Percentiles rank a stretch among this genome's conserved stretches.
These are phyloP conservation scores for Russula griseocarnosa DNA, from an alignment of 768 basidiomycete genomes.

Conservation along the genomic window DNA sequence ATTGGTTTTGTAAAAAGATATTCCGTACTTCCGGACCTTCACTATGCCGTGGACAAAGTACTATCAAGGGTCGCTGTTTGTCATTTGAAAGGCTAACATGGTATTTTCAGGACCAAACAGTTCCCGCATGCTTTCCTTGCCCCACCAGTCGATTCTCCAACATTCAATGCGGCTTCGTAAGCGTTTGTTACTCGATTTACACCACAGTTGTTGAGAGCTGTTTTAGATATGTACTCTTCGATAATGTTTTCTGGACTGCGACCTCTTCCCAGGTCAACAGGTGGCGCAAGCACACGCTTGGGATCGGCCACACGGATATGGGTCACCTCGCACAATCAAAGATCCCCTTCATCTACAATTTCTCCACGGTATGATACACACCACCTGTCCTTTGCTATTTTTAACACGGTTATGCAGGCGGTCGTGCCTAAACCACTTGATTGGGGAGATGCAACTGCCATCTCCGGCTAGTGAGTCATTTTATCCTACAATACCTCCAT, in stretches of 20 bases:
- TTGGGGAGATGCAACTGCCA: constrained; percentile 55
- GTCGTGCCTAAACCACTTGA: constrained; percentile 67
- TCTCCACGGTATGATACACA: constrained; percentile 44
- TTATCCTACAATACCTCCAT: not conserved
- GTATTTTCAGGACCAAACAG: constrained; percentile 43
- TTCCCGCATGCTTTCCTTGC: constrained; percentile 65
- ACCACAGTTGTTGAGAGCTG: not conserved
- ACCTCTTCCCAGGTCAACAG: constrained; percentile 61
- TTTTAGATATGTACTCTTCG: constrained; percentile 55
- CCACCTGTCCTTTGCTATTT: not conserved
- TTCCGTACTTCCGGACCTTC: constrained; percentile 63
- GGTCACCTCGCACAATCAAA: constrained; percentile 54
- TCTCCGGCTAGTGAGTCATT: constrained; percentile 51
- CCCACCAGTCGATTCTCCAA: constrained; percentile 58
- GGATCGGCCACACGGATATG: constrained; percentile 54
- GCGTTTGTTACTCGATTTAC: constrained; percentile 27
- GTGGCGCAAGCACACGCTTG: constrained; percentile 54
- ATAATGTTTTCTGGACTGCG: constrained; percentile 65
- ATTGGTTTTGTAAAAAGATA: constrained; percentile 35
- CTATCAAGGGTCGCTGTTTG: constrained; percentile 10
- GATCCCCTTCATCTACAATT: constrained; percentile 63
- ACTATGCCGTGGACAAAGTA: constrained; percentile 62
- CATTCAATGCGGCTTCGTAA: constrained; percentile 57
- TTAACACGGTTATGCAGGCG: constrained; percentile 33
- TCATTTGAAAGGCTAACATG: constrained; percentile 2